phyloP scores from a whole-genome alignment of 225 moss, liverwort and hornwort species.

The Sphagnum contortum region DNA sequence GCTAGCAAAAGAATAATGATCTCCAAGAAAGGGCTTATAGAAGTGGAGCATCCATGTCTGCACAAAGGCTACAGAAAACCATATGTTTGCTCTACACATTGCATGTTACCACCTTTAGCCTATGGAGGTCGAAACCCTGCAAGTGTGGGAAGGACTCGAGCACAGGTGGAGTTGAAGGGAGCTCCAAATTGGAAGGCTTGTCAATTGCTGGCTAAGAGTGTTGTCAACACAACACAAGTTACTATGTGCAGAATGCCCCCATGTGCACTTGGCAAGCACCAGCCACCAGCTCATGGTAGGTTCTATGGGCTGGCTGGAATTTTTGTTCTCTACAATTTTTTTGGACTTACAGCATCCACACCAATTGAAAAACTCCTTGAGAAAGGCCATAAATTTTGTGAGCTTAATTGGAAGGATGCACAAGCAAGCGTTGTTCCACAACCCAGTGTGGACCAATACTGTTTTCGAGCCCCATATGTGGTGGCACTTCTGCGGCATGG shows the following conservation, averaged over 20 bases:
- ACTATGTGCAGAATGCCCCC: constrained; percentile 42
- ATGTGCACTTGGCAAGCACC: constrained; percentile 87
- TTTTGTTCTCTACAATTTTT: constrained; percentile 97
- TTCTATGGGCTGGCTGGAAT: constrained; percentile 94
- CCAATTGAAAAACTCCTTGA: constrained; percentile 61
- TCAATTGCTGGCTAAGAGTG: constrained; percentile 63
- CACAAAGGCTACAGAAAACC: constrained; percentile 74
- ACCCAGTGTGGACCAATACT: constrained; percentile 92
- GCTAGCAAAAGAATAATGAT: constrained; percentile 25
- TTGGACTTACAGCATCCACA: constrained; percentile 69
- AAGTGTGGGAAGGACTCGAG: constrained; percentile 21
- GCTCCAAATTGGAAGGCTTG: constrained; percentile 78
- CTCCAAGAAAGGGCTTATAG: constrained; percentile 24
- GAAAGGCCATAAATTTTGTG: constrained; percentile 82
- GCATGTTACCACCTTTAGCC: constrained; percentile 58
- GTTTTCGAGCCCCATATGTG: constrained; percentile 93
- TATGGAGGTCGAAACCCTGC: constrained; percentile 16
- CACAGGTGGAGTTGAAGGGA: constrained; percentile 75
- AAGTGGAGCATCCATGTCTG: constrained; percentile 74
- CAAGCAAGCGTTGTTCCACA: constrained; percentile 65
- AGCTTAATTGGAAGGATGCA: constrained; percentile 72
- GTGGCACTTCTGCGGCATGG: constrained; percentile 76
- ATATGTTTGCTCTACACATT: constrained; percentile 76
- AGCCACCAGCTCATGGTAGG: constrained; percentile 67
- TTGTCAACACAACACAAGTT: constrained; percentile 44